Base-by-base conservation (phyloP, 73 alveolate species). In the Symbiodinium natans region DNA sequence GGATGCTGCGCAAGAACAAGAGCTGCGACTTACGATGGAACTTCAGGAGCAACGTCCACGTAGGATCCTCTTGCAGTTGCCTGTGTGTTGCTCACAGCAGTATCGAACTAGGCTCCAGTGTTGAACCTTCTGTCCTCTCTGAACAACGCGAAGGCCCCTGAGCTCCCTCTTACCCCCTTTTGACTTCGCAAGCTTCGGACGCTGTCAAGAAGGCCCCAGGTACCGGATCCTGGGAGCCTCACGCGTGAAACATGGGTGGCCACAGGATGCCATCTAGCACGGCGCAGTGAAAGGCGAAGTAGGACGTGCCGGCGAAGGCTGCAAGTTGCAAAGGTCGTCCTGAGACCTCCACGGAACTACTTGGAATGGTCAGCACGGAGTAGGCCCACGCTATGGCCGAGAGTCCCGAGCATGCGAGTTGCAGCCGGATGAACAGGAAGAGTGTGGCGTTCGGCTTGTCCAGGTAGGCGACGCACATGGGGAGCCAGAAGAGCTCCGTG, bases 401-500 rank as follows among this genome's bases (percentile, higher is more conserved):
- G 19, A 63, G 27, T 63, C 80, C 80, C 31, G 80, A 63, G 33
- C 80, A 63, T 63, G 38, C 80, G 80, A 63, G 80, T 36, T 63
- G 80, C 36, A 63, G 33, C 38, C 80, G 9, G 33, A 63, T 63
- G 80, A 25, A 63, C 29, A 29, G 33, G 80, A 63, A 63, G 36
- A 63, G 80, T 29, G 80, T 63, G 36, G 29, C 38, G 36, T 63
- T 63, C 33, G 80, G 80, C 31, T 63, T 63, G 19, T 29, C 80
- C 80, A 63, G 80, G 36, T 63, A 63, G 39, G 80, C 29, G 33
- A 63, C 80, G 33, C 80, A 63, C 80, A 63, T 63, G 80, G 80
- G 80, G 17, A 63, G 80, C 80, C 80, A 63, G 80, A 63, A 63
- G 80, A 63, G 80, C 80, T 63, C 80, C 9, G 80, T 63, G 33